A percentile compares a stretch with the other conserved stretches of the same genome.
These are phyloP conservation scores for Mercurialis annua DNA, from an alignment of 345 rosid species.

Conservation along the genomic window DNA sequence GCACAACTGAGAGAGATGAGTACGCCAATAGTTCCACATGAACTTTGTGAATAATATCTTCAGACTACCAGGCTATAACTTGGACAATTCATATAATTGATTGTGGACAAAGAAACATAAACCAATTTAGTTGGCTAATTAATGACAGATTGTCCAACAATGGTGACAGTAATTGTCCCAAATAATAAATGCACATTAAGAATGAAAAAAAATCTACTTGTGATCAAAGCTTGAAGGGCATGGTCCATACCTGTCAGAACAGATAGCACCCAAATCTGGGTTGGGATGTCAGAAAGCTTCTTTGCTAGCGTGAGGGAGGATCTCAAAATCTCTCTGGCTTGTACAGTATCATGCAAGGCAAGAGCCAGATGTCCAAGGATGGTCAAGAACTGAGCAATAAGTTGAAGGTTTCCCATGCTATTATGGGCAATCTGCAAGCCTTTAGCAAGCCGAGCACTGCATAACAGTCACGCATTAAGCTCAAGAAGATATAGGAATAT, in stretches of 20 bases:
- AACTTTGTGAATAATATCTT: neutral
- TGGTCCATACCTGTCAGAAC: constrained; percentile 62
- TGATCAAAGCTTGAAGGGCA: neutral
- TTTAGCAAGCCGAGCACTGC: constrained; percentile 87
- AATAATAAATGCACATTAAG: neutral
- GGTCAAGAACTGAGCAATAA: constrained; percentile 87
- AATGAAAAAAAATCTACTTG: neutral
- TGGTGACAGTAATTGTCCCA: no score
- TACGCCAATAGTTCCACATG: neutral
- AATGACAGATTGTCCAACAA: no score
- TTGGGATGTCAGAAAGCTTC: constrained; percentile 84
- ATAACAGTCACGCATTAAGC: constrained; percentile 16
- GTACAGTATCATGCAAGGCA: constrained; percentile 81
- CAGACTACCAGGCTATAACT: constrained; percentile 1
- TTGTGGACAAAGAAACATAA: neutral
- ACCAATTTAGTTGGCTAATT: neutral
- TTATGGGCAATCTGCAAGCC: constrained; percentile 91
- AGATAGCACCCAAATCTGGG: constrained; percentile 95
- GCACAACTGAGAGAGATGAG: neutral
- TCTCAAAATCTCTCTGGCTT: constrained; percentile 92
- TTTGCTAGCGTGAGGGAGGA: constrained; percentile 87
- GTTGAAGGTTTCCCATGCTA: constrained; percentile 96
- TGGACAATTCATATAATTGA: neutral
- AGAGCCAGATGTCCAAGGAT: constrained; percentile 90
- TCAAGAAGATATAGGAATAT: neutral